Evolutionary conservation across 73 alveolate species (phyloP), one percentile per base, ranked within the genome.

Genomic region (Diophrys sp.): DNA sequence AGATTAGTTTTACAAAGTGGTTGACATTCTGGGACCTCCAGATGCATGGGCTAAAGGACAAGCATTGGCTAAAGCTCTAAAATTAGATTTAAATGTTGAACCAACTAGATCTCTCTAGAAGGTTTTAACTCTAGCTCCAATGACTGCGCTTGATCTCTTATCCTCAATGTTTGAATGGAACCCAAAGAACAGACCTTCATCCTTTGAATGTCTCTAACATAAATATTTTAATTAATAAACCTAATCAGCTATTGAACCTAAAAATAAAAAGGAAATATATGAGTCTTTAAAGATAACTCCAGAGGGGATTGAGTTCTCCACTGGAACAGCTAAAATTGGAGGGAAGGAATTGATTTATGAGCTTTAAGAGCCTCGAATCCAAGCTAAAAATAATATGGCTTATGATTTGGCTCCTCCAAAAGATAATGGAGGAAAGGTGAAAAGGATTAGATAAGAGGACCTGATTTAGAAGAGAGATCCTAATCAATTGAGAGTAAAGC

Each of bases 171-270:
- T 75, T 2, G 25, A 30, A 2, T 18, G 44, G 23, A 33, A 75
- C 75, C 83, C 83, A 1, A 57, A 56, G 14, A 56, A 54, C 0
- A n/a, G 83, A 18, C 74, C 75, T 1, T 18, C 76, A 5, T 1
- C 55, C n/a, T 56, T 30, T 5, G 75, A 75, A 57, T 24, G 44
- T 1, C 31, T 55, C 24, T 27, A 54, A 1, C 83, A 75, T 57
- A 31, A 44, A 28, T 75, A 23, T 29, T 73, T 73, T 29, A 18
- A 28, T 5, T 25, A 24, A 25, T 44, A 44, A 18, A n/a, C n/a
- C n/a, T n/a, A n/a, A n/a, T n/a, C n/a, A n/a, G n/a, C n/a, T n/a
- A n/a, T n/a, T n/a, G n/a, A n/a, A n/a, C n/a, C n/a, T 11, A 44
- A 44, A 18, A 44, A 44, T 5, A 44, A 44, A 44, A 18, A 44